Evolutionary conservation across 2,329 filamentous ascomycete genomes (phyloP), one percentile per base, ranked within the genome.

Genomic region (Cryphonectria nitschkei): DNA sequence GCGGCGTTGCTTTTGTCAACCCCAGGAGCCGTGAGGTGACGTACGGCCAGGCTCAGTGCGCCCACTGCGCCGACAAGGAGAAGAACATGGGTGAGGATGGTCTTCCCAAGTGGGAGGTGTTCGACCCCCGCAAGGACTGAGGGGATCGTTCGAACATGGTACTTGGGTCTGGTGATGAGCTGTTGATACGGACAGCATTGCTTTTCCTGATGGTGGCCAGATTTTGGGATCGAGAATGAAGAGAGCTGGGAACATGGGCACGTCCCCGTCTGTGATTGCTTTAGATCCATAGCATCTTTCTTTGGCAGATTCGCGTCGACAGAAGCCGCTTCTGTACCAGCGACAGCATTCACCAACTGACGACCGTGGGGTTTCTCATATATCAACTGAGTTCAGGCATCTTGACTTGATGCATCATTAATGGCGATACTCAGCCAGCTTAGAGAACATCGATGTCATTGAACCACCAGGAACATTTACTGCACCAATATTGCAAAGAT

Each of bases 101-200:
- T 1, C 32, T 66, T 16, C 34, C 39, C 32, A 66, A 66, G 64
- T 66, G 64, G 64, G 64, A 66, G 64, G 64, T 66, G 7, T 66
- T 66, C 41, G 50, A 66, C 8, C 32, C 64, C 32, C 54, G 39
- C n/a, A 66, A 56, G 34, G 32, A 54, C 26, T 66, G 64, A 66
- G 41, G 39, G 26, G 39, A 14, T 16, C 5, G 26, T 34, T 13
- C 1, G 14, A 32, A 8, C 22, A 22, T n/a, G 29, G 29, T 19
- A 19, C 1, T 29, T 58, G 5, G 54, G 13, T 16, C 26, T 32
- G 29, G 54, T 19, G 13, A 4, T 58, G 29, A 19, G 54, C 54
- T 58, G 26, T n/a, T 39, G 19, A 3, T 14, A 11, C 34, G 1
- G 58, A 22, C 16, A 11, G 58, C 3, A 50, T n/a, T n/a, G 8